phyloP scores from a whole-genome alignment of 2,329 filamentous ascomycete genomes.

The Fusarium sororula region DNA sequence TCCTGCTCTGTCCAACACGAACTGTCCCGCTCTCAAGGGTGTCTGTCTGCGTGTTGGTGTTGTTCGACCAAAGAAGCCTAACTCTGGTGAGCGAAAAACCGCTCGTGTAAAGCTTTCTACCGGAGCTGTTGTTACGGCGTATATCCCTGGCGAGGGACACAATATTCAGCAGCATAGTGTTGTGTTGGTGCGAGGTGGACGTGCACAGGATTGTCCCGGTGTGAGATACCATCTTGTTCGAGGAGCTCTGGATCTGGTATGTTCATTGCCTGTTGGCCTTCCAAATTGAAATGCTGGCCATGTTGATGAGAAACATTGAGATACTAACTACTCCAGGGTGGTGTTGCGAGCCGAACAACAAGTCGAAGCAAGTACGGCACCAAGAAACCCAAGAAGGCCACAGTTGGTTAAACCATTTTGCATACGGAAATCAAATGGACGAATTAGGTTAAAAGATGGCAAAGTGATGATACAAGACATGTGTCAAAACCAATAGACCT shows the following conservation, averaged over 20 bases:
- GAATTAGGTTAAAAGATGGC: background rate
- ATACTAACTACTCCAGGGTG: slow-evolving; percentile 69
- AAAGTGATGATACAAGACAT: background rate
- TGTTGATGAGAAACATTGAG: rapidly evolving
- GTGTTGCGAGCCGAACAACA: slow-evolving; percentile 84
- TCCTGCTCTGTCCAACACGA: slow-evolving; percentile 76
- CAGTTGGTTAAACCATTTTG: slow-evolving; percentile 53
- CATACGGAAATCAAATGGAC: background rate
- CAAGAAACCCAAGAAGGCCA: slow-evolving; percentile 94
- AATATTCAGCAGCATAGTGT: slow-evolving; percentile 99
- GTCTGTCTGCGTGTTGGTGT: slow-evolving; percentile 95
- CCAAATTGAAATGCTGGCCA: background rate
- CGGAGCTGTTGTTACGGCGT: slow-evolving; percentile 87
- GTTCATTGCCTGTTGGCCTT: slow-evolving; percentile 47
- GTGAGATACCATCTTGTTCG: slow-evolving; percentile 94
- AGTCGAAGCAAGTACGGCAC: slow-evolving; percentile 97
- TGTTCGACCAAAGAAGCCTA: slow-evolving; percentile 97
- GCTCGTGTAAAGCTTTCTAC: slow-evolving; percentile 89
- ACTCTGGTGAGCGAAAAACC: slow-evolving; percentile 96
- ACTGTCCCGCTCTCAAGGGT: slow-evolving; percentile 87
- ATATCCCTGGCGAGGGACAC: slow-evolving; percentile 97
- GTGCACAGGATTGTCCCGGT: slow-evolving; percentile 97
- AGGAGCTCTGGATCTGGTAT: slow-evolving; percentile 90
- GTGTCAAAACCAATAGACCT: slow-evolving; percentile 24
- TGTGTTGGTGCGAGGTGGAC: slow-evolving; percentile 91